Base-by-base conservation (phyloP, 345 rosid genomes). In the Corchorus capsularis region DNA sequence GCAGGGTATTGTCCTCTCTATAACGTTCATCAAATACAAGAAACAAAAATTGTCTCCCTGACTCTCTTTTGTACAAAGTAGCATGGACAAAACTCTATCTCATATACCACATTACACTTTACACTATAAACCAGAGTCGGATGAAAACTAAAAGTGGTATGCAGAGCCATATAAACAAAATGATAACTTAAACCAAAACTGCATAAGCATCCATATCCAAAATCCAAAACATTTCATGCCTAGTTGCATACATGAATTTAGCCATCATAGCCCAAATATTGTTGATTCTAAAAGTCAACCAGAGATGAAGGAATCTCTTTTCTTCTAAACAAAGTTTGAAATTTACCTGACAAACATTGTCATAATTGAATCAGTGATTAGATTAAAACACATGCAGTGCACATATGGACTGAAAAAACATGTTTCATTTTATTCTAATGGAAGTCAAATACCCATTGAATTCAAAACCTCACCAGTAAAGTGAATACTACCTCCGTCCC, bases 381-480 rank as follows among this genome's bases (percentile, higher is more conserved):
- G 19, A 72, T 19, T 2, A 17, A 16, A 34, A 6, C 8, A 53
- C 16, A 70, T 70, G 22, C 15, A 3, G 73, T 17, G 62, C 62
- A 43, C 56, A 72, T 20, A 41, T 55, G 45, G 19, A 39, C 35
- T 7, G 9, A 14, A 1, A 57, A 37, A 55, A 46, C 61, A 17
- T 55, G 9, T 71, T 43, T 16, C 12, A 46, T 20, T 46, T 27
- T 66, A 66, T 45, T 66, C 68, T 12, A 66, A 22, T 45, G 35
- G 17, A 43, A 63, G 10, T 16, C 5, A 66, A 66, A 43, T 0
- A 43, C 15, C n/a, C 12, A 10, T 19, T 66, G 1, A 22, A 66
- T 66, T 43, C n/a, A 66, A 66, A 47, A 19, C 53, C 37, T 66
- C 35, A 46, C 54, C 71, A 66, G 65, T 20, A 10, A 5, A 66